Evolutionary conservation across 1,284 basidiomycete genomes (phyloP).

Genomic region (Boletus sp.): DNA sequence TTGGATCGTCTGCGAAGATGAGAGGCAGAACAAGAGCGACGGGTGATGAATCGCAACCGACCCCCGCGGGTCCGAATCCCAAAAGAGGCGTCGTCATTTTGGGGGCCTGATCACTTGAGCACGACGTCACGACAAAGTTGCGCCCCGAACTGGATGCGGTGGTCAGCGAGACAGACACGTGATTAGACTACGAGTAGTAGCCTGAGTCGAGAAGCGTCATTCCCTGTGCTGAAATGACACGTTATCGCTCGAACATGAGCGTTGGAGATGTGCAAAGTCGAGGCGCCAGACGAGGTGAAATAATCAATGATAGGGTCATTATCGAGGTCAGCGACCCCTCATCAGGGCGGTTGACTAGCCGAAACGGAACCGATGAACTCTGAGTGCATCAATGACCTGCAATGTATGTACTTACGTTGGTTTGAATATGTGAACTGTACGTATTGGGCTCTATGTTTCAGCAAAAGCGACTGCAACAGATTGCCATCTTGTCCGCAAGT

Average conservation of each 20-base stretch:
- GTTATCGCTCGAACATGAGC: constrained; percentile 34
- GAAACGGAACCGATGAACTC: not conserved
- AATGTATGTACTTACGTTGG: constrained; percentile 26
- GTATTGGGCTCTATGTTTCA: constrained; percentile 29
- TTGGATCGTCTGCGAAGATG: too few species aligned
- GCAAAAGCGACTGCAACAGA: constrained; percentile 29
- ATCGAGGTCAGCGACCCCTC: constrained; percentile 29
- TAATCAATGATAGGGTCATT: constrained; percentile 41
- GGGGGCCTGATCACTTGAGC: constrained; percentile 32
- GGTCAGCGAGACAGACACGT: constrained; percentile 9
- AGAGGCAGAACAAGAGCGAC: too few species aligned
- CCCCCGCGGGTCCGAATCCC: constrained; percentile 33
- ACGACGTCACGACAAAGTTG: constrained; percentile 29
- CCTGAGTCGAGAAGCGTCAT: constrained; percentile 18
- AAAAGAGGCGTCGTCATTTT: constrained; percentile 35
- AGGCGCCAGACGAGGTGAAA: constrained; percentile 33
- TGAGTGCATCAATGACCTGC: not conserved
- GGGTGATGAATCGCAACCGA: constrained; percentile 11
- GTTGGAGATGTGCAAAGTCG: constrained; percentile 40
- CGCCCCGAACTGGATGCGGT: constrained; percentile 19
- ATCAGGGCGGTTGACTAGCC: constrained; percentile 28
- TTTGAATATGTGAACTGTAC: constrained; percentile 28
- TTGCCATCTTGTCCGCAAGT: constrained; percentile 30
- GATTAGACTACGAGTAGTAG: constrained; percentile 25
- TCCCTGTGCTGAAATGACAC: constrained; percentile 24